Evolutionary conservation across 192 early-diverging fungal species (phyloP).

Genomic region (Coemansia sp.): DNA sequence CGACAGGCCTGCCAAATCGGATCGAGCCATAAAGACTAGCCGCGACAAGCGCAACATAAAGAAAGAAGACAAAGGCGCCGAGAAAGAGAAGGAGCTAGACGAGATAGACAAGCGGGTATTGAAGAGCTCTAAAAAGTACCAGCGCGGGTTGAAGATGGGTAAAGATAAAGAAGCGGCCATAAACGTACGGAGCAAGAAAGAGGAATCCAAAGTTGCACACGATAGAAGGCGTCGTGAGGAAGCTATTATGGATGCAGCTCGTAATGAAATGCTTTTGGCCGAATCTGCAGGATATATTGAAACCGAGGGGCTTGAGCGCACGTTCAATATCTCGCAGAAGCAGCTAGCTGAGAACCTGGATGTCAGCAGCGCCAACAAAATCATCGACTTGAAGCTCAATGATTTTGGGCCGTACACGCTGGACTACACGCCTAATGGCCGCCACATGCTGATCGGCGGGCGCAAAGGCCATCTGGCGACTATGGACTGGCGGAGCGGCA

Average conservation of each 20-base stretch:
- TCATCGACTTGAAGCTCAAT: conserved; percentile 73
- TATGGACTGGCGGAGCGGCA: conserved; percentile 88
- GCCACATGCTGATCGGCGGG: conserved; percentile 72
- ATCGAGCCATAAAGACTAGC: background rate
- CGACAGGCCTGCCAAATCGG: conserved; percentile 16
- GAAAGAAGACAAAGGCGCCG: conserved; percentile 1
- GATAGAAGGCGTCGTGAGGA: conserved; percentile 63
- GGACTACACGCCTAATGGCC: conserved; percentile 88
- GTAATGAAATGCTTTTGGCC: conserved; percentile 73
- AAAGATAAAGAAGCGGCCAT: conserved; percentile 5
- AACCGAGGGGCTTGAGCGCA: conserved; percentile 87
- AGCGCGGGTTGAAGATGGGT: conserved; percentile 12
- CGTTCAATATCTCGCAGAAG: conserved; percentile 79
- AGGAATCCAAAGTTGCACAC: conserved; percentile 62
- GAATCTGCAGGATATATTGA: conserved; percentile 81
- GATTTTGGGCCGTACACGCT: conserved; percentile 88
- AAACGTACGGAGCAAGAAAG: conserved; percentile 66
- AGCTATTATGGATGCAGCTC: conserved; percentile 71
- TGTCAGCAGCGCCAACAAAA: conserved; percentile 70
- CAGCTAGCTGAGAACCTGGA: conserved; percentile 70
- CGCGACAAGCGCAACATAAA: conserved; percentile 2
- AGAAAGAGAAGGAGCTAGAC: conserved; percentile 5
- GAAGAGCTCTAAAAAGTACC: conserved; percentile 35
- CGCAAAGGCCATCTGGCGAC: conserved; percentile 85
- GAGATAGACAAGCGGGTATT: conserved; percentile 14